A percentile compares a stretch with the other conserved stretches of the same genome.
phyloP scores from a whole-genome alignment of 139 green algal species.

The Closterium sp. region DNA sequence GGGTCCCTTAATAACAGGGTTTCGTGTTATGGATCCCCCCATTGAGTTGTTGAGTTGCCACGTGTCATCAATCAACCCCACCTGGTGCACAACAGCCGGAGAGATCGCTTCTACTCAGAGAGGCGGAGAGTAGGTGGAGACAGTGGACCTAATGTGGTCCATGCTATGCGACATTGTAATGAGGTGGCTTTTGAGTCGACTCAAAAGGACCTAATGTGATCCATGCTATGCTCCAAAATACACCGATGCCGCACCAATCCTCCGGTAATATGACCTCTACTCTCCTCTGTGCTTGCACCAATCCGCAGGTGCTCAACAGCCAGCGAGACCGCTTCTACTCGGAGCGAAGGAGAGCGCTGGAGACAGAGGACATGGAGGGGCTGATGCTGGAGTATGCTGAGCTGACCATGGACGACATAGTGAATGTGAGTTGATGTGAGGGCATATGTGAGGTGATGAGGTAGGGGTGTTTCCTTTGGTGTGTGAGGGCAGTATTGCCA shows the following conservation, averaged over 20 bases:
- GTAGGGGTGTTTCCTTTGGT: no score
- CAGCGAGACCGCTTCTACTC: conserved; percentile 92
- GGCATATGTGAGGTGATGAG: no score
- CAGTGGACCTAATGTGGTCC: not conserved
- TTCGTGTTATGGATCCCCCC: conserved; percentile 68
- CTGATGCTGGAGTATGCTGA: conserved; percentile 90
- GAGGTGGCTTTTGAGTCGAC: no score
- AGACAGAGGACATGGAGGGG: conserved; percentile 62
- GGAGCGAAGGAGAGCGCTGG: conserved; percentile 74
- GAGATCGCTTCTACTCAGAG: conserved; percentile 90
- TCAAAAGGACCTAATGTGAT: no score
- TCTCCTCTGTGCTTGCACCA: no score
- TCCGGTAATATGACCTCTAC: no score
- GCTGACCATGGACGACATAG: conserved; percentile 91
- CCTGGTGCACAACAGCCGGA: conserved; percentile 85
- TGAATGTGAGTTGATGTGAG: conserved; percentile 61
- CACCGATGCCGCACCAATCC: no score
- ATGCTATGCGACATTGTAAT: no score
- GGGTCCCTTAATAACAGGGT: conserved; percentile 99
- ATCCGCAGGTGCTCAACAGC: conserved; percentile 73
- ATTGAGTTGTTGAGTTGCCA: not conserved
- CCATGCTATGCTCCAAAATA: no score
- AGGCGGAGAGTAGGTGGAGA: conserved; percentile 61
- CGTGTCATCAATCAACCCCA: not conserved
- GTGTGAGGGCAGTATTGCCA: no score